Base-by-base conservation (phyloP, 2,329 filamentous ascomycete genomes). In the Ascosphaera pollenicola region DNA sequence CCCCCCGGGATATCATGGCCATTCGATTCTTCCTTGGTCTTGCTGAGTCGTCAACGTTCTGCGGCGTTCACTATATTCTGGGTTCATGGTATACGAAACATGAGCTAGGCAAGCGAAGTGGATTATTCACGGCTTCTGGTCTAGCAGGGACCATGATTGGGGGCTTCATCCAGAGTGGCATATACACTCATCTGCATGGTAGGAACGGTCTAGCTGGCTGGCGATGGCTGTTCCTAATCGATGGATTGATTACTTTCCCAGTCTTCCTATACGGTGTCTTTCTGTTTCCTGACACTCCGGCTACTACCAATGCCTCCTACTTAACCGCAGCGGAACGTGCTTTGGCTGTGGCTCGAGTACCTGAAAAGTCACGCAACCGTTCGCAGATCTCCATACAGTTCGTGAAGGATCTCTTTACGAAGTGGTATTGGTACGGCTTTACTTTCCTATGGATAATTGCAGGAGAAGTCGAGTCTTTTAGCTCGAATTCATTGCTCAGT, bases 401-500 rank as follows among this genome's bases (percentile, higher is more conserved):
- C 34, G 43, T 48, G 26, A 54, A 52, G 34, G 46, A 46, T n/a
- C 40, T 57, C 38, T 53, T 58, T 41, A 45, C 43, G 17, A 49
- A 50, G 8, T 57, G 54, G 54, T 53, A 56, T 41, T 56, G 52
- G 49, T 58, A 54, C 44, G 53, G 47, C 3, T 58, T 58, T 35
- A 52, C 55, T 19, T 48, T 56, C 30, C 47, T 58, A 5, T 58
- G 54, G 54, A 67, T 77, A 45, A 71, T 82, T 32, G 75, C 75
- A 0, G 74, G 75, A 21, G 74, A 80, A 49, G 75, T 73, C 0
- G 77, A 83, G 51, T 77, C 73, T 0, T 81, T 80, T 52, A 71
- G 68, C 39, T 65, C 68, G 16, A 80, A 82, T 52, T 60, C 69
- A 0, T 59, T 80, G 2, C 48, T 70, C 0, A 56, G 61, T 0